These are phyloP conservation scores for Puccinellia tenuiflora DNA, from an alignment of 176 grass and related monocot genomes.

Conservation along the genomic window DNA sequence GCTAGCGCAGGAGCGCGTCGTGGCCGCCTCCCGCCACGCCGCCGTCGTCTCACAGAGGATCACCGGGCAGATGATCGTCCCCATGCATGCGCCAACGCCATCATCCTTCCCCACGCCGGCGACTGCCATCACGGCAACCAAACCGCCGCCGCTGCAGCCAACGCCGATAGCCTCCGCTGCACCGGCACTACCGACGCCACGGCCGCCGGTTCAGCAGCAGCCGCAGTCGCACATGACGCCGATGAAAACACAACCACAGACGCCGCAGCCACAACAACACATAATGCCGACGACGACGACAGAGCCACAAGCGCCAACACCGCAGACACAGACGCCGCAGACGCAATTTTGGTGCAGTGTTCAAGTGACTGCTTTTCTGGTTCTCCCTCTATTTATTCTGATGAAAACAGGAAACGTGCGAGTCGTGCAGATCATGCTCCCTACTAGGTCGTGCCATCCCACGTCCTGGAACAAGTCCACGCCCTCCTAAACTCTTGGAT, in stretches of 20 bases:
- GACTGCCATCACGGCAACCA: background rate
- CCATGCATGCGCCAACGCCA: constrained; percentile 17
- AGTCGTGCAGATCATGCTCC: too few species aligned
- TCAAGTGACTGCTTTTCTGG: too few species aligned
- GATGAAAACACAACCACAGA: constrained; percentile 6
- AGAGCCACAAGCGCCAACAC: constrained; percentile 1
- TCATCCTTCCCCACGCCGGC: constrained; percentile 7
- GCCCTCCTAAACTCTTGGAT: too few species aligned
- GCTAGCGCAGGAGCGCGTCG: constrained; percentile 50
- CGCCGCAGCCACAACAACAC: background rate
- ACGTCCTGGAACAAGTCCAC: too few species aligned
- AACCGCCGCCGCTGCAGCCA: background rate
- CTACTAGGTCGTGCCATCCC: too few species aligned
- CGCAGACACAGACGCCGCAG: too few species aligned
- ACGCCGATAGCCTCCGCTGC: constrained; percentile 14
- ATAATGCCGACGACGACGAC: background rate
- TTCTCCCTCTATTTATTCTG: too few species aligned
- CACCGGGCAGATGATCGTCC: constrained; percentile 59
- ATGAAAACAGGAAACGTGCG: too few species aligned
- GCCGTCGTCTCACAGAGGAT: constrained; percentile 67
- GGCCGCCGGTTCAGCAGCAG: too few species aligned
- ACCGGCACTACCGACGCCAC: background rate
- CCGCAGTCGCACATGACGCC: constrained; percentile 1
- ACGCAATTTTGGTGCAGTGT: too few species aligned
- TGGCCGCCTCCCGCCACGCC: constrained; percentile 50